Base-by-base conservation (phyloP, 2,329 filamentous ascomycete genomes). In the Cercospora sp. region DNA sequence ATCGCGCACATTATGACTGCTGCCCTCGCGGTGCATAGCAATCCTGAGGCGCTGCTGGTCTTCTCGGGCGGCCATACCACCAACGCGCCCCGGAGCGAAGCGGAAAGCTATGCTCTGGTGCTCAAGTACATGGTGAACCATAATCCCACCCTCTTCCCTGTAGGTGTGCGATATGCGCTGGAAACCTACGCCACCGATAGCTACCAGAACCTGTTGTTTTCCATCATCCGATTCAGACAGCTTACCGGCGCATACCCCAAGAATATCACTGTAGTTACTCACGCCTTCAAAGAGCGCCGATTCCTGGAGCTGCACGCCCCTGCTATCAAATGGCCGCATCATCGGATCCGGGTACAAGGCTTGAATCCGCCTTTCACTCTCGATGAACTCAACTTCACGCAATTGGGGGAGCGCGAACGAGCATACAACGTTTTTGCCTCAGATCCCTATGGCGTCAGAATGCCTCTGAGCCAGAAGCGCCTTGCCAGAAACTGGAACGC, bases 121-220 rank as follows among this genome's bases (percentile, higher is more conserved):
- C 37, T 70, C 24, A 66, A 68, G 51, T 65, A 68, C 57, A 68
- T 73, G 63, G 71, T 68, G 12, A 57, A 69, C n/a, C 63, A 70
- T 63, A 72, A 72, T 49, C 59, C 67, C 21, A 45, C 63, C 37
- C 64, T 73, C 10, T 71, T 71, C 49, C 69, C 72, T 18, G 62
- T 65, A 16, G 69, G 67, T 3, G 66, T 72, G n/a, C 70, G 66
- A 43, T 72, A 65, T 55, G 70, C 70, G 5, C 63, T 69, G 8
- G 73, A 72, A 60, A 70, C 58, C 7, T 69, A 72, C 18, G 92
- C 94, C 0, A 88, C 94, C 1, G 94, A 97, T 79, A 94, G 91
- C 1, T 94, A 92, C 76, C 90, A 93, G 77, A 97, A 97, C 77
- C 81, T 97, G 5, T 80, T 97, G 16, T 93, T 94, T 77, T 90